phyloP scores from a whole-genome alignment of 352 stramenopile genomes.

The Phytophthora nicotianae region DNA sequence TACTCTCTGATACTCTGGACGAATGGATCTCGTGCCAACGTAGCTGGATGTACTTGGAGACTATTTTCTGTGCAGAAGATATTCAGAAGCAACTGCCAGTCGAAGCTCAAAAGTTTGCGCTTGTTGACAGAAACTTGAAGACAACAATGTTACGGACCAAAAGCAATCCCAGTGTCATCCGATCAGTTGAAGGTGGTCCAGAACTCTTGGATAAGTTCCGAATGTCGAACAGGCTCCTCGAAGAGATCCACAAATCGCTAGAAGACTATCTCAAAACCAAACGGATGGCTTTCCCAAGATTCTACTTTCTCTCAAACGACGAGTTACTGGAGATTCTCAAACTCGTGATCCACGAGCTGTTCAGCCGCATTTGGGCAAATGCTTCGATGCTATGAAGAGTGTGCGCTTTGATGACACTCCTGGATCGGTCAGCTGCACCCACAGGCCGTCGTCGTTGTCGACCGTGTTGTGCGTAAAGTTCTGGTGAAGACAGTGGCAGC shows the following conservation, averaged over 20 bases:
- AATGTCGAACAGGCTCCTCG: conserved; percentile 83
- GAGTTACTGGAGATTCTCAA: conserved; percentile 93
- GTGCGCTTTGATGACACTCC: conserved; percentile 80
- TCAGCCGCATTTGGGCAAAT: conserved; percentile 91
- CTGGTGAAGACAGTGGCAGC: no score
- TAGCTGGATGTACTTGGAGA: conserved; percentile 92
- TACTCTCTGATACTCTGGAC: conserved; percentile 84
- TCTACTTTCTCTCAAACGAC: conserved; percentile 94
- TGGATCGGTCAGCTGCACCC: conserved; percentile 32
- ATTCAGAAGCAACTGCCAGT: conserved; percentile 90
- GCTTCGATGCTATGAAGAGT: conserved; percentile 93
- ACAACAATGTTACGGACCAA: conserved; percentile 82
- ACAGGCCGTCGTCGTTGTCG: no score
- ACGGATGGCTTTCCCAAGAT: conserved; percentile 90
- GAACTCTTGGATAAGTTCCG: conserved; percentile 86
- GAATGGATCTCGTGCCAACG: conserved; percentile 89
- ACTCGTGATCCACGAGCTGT: conserved; percentile 89
- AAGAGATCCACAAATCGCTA: conserved; percentile 92
- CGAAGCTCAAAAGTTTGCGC: conserved; percentile 84
- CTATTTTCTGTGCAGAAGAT: conserved; percentile 89
- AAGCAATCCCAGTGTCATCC: conserved; percentile 75
- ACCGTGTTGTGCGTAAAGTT: no score
- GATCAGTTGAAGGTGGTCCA: conserved; percentile 71
- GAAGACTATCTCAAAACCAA: conserved; percentile 94
- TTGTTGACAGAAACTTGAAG: conserved; percentile 90